Percentiles rank a stretch among this genome's conserved stretches.
Conservation (phyloP, 495 filamentous ascomycete genomes). For the Penicillium nucicola region DNA sequence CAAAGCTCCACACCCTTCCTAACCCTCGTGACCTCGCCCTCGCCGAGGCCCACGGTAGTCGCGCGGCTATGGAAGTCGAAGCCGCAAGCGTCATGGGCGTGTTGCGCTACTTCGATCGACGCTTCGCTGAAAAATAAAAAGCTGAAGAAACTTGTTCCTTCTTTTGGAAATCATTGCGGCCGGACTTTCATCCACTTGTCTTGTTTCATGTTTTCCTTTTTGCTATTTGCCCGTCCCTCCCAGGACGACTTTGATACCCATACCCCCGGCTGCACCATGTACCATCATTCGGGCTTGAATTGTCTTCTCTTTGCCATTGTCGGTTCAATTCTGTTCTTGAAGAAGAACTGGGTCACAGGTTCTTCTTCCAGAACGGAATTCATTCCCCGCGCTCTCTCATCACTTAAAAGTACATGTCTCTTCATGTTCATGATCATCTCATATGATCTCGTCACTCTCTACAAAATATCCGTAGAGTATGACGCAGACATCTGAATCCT, state of each 20-base stretch:
- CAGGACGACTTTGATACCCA: slow-evolving; percentile 39
- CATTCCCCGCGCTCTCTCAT: background rate
- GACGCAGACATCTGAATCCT: background rate
- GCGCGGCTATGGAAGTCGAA: slow-evolving; percentile 74
- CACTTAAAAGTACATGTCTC: slow-evolving; percentile 16
- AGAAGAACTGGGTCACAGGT: too few species aligned
- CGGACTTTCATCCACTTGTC: slow-evolving; percentile 8
- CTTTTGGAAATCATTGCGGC: background rate
- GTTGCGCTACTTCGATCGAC: slow-evolving; percentile 74
- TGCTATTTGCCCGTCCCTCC: slow-evolving; percentile 8
- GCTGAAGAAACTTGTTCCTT: background rate
- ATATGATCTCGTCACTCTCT: slow-evolving; percentile 3
- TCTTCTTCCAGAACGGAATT: background rate
- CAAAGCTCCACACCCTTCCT: slow-evolving; percentile 63
- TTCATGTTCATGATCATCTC: background rate
- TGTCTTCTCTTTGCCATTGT: slow-evolving; percentile 1
- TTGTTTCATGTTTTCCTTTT: slow-evolving; percentile 20
- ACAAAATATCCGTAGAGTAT: background rate
- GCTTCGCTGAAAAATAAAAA: slow-evolving; percentile 56
- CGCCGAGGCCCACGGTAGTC: slow-evolving; percentile 21
- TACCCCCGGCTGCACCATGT: slow-evolving; percentile 34
- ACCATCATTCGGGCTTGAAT: slow-evolving; percentile 19
- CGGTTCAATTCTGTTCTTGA: background rate
- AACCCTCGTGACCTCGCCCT: slow-evolving; percentile 36
- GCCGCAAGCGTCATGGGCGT: slow-evolving; percentile 85